Base-by-base conservation (phyloP, 495 filamentous ascomycete genomes). In the Venustampulla echinocandica region DNA sequence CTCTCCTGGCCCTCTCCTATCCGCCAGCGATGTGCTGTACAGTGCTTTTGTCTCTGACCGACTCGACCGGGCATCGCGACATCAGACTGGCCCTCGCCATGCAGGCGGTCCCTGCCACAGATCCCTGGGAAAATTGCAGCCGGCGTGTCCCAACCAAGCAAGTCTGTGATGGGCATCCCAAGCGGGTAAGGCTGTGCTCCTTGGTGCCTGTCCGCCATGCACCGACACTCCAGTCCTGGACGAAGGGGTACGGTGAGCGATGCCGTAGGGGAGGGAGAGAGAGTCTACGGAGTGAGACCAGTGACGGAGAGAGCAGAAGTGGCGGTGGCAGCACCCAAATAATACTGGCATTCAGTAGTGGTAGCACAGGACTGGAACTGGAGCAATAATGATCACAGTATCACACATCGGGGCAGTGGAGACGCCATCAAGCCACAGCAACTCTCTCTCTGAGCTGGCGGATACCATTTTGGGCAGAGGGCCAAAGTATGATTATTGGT, bases 11-110 rank as follows among this genome's bases (percentile, higher is more conserved):
- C n/a, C n/a, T n/a, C n/a, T n/a, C n/a, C n/a, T n/a, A n/a, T n/a
- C n/a, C n/a, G n/a, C n/a, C n/a, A n/a, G n/a, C n/a, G n/a, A n/a
- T n/a, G n/a, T n/a, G n/a, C n/a, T n/a, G n/a, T n/a, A n/a, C n/a
- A n/a, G n/a, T n/a, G n/a, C n/a, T n/a, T n/a, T n/a, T n/a, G n/a
- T n/a, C n/a, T 36, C 33, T 23, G 24, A 32, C 27, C 46, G 22
- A 23, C 23, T 39, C 37, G 17, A n/a, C 30, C 52, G 52, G 52
- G 46, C 46, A 47, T 44, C 42, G 46, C 52, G 52, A 47, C 45
- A 41, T n/a, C 25, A 44, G 37, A 42, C n/a, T 35, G 14, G 14
- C 42, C 32, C 44, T 47, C 44, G 14, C 10, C 19, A 53, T 44
- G 50, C 46, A 46, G 14, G 19, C 13, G 10, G 37, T 13, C 24